Percentiles rank a stretch among this genome's conserved stretches.
phyloP scores from a whole-genome alignment of 306 rosid species.

The Carpinus viminea region DNA sequence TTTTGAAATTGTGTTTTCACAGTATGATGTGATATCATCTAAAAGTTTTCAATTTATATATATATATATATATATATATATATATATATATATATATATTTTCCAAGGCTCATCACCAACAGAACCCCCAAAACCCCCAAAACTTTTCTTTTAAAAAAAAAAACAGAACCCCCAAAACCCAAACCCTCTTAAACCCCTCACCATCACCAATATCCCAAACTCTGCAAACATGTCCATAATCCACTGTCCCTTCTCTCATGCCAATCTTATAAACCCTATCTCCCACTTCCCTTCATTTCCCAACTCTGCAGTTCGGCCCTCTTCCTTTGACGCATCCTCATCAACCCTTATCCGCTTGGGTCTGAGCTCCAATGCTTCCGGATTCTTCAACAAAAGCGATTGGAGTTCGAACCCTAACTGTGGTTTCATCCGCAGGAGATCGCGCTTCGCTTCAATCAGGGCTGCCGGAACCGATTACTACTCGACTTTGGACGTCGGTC shows the following conservation, averaged over 20 bases:
- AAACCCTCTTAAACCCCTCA: neutral
- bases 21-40: too few relatives aligned
- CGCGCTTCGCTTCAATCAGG: constrained; percentile 27
- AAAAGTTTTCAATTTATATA: too few relatives aligned
- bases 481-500: constrained; percentile 59
- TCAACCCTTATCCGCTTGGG: constrained; percentile 18
- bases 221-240: neutral
- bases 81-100: too few relatives aligned
- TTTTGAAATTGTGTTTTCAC: too few relatives aligned
- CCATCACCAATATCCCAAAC: too few relatives aligned
- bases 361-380: constrained; percentile 38
- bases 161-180: constrained; percentile 5
- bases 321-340: constrained; percentile 23
- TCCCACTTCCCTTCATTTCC: constrained; percentile 19
- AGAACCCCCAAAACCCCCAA: constrained; percentile 10
- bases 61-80: too few relatives aligned
- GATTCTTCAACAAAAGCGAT: constrained; percentile 20
- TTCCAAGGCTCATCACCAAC: neutral
- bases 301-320: constrained; percentile 25
- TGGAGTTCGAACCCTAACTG: constrained; percentile 28
- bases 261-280: constrained; percentile 18
- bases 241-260: constrained; percentile 22
- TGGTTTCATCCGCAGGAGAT: constrained; percentile 29
- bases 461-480: constrained; percentile 64
- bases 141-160: too few relatives aligned